phyloP scores from a whole-genome alignment of 805 yeast species.

The Candida wancherniae region DNA sequence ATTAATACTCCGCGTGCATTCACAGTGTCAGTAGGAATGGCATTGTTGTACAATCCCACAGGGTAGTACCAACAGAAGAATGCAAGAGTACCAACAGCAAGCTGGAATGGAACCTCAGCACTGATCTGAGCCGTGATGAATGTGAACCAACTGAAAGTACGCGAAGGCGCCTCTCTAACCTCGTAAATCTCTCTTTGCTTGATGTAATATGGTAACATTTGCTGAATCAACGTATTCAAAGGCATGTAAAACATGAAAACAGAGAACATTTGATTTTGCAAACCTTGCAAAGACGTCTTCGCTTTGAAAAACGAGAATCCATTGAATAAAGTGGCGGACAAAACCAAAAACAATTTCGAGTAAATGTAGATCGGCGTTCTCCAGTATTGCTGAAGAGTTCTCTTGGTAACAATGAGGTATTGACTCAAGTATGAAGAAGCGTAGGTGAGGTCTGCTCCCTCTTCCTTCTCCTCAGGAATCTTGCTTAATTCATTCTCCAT shows the following conservation, averaged over 20 bases:
- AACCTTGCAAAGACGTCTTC: conserved; percentile 48
- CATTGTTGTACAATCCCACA: conserved; percentile 17
- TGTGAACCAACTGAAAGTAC: conserved; percentile 41
- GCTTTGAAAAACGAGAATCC: conserved; percentile 76
- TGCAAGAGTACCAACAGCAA: conserved; percentile 52
- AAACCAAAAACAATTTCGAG: conserved; percentile 56
- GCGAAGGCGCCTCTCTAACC: conserved; percentile 42
- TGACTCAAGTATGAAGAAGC: conserved; percentile 16
- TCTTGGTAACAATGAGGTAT: conserved; percentile 15
- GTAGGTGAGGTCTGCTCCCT: conserved; percentile 21
- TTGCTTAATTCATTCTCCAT: conserved; percentile 56
- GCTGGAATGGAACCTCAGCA: conserved; percentile 46
- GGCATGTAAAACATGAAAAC: conserved; percentile 42
- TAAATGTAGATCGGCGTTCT: conserved; percentile 59
- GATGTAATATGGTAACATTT: conserved; percentile 41
- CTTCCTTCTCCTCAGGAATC: conserved; percentile 14
- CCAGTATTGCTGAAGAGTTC: conserved; percentile 42
- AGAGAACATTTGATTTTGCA: conserved; percentile 63
- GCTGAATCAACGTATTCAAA: conserved; percentile 37
- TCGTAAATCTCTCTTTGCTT: conserved; percentile 43
- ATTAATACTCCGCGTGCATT: conserved; percentile 33
- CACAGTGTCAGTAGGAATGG: conserved; percentile 15
- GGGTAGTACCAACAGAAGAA: conserved; percentile 64
- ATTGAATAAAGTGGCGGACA: conserved; percentile 52
- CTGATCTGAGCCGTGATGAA: conserved; percentile 37